A percentile compares a stretch with the other conserved stretches of the same genome.
phyloP scores from a whole-genome alignment of 257 asterid genomes.

The Datura wrightii region DNA sequence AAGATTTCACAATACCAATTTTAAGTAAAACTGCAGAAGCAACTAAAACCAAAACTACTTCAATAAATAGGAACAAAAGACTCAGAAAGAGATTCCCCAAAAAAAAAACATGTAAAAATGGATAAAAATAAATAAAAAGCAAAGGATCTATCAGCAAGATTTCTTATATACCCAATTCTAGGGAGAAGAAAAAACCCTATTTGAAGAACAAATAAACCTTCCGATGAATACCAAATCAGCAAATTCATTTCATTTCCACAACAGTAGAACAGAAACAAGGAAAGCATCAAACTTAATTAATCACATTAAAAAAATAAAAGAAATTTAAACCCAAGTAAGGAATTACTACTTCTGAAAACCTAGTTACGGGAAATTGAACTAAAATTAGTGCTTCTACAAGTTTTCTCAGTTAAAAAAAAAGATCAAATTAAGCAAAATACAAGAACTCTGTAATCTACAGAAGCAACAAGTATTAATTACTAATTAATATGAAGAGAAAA shows the following conservation, averaged over 20 bases:
- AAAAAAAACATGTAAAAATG: neutral
- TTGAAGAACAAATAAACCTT: conserved; percentile 3
- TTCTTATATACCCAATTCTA: neutral
- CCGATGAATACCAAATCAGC: neutral
- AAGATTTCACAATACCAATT: neutral
- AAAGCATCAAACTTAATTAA: neutral
- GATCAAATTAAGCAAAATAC: neutral
- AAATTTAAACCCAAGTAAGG: neutral
- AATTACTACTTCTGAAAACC: neutral
- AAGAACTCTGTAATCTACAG: neutral
- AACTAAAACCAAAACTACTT: conserved; percentile 2
- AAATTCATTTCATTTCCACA: neutral
- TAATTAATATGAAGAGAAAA: neutral
- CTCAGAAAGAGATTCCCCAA: neutral
- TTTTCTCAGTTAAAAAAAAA: neutral
- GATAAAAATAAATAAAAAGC: neutral
- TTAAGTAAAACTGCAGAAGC: neutral
- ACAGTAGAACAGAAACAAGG: neutral
- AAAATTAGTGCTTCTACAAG: neutral
- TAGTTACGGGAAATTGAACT: neutral
- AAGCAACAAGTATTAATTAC: neutral
- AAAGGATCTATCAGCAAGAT: neutral
- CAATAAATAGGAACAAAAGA: neutral
- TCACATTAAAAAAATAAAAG: neutral
- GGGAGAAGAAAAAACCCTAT: neutral